Conservation (phyloP, 768 basidiomycete genomes). For the Cubamyces sp. region DNA sequence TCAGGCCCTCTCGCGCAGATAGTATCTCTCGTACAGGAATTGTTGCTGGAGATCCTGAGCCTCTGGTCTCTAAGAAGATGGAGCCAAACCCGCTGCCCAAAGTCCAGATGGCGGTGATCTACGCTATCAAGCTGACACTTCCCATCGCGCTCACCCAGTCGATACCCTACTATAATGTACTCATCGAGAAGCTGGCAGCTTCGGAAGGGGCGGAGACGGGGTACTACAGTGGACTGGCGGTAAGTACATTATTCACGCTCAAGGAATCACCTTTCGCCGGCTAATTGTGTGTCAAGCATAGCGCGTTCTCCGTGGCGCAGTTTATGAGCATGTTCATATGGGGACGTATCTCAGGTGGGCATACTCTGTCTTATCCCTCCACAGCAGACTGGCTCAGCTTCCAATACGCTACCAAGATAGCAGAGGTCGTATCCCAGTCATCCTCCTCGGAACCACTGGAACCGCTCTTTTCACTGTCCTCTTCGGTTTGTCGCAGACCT, state of each 20-base stretch:
- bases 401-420: conserved; percentile 44
- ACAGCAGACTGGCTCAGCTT: background rate
- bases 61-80: background rate
- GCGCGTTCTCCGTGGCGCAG: conserved; percentile 58
- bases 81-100: conserved; percentile 53
- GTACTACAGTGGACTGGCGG: conserved; percentile 70
- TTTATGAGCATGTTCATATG: conserved; percentile 62
- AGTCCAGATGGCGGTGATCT: conserved; percentile 56
- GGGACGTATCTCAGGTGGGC: conserved; percentile 54
- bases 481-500: conserved; percentile 61
- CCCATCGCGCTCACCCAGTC: conserved; percentile 62
- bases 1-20: background rate
- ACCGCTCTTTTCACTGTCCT: conserved; percentile 52
- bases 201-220: conserved; percentile 62
- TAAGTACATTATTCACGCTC: conserved; percentile 34
- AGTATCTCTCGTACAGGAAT: background rate
- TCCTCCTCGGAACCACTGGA: conserved; percentile 54
- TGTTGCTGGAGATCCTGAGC: background rate
- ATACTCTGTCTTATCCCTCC: background rate
- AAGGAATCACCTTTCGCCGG: background rate
- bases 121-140: conserved; percentile 58
- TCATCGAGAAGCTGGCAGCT: conserved; percentile 56
- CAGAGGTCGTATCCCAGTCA: conserved; percentile 64
- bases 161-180: conserved; percentile 69
- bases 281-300: conserved; percentile 47